Evolutionary conservation across 257 asterid species (phyloP), one percentile per base, ranked within the genome.

Genomic region (Penstemon barbatus): DNA sequence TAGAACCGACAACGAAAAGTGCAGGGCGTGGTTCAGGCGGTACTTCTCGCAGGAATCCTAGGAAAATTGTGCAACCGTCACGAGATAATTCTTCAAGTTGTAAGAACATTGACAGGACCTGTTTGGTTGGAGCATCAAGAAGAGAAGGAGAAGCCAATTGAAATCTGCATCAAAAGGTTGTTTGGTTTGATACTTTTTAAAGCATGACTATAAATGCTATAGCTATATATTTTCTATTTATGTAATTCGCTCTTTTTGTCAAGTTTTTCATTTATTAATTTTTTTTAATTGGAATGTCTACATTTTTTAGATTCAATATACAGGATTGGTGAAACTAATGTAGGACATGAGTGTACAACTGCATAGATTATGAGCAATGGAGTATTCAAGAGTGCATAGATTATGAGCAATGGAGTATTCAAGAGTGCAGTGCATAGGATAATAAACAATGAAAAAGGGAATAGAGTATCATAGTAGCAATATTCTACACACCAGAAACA

Each of bases 11-110:
- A 37, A 51, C 33, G 33, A 25, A 2, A 25, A 25, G 36, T 13
- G 51, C 40, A 39, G 53, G 62, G 5, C 52, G 25, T 38, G 43
- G 55, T 43, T 61, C 63, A 8, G 63, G 64, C 8, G 68, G 63
- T 37, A 8, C 33, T 41, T 61, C 78, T 1, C 65, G 1, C 7
- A 6, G 65, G 44, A 37, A 37, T 9, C 6, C 2, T 2, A 44
- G 12, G 69, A 38, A 1, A 11, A 43, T 2, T 33, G 46, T 8
- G 48, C 57, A 19, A 49, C 36, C 19, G 38, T 48, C 43, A 57
- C 9, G 6, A 12, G 11, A 12, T 7, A 2, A 50, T 37, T 11
- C 48, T 52, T 43, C 73, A 9, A 60, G 70, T 51, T 43, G n/a
- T n/a, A 33, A 58, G 9, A 46, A 58, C 40, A 66, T 39, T 11